A percentile compares a stretch with the other conserved stretches of the same genome.
Evolutionary conservation across 306 rosid genomes (phyloP).

Genomic region (Trichosanthes cucumerina): DNA sequence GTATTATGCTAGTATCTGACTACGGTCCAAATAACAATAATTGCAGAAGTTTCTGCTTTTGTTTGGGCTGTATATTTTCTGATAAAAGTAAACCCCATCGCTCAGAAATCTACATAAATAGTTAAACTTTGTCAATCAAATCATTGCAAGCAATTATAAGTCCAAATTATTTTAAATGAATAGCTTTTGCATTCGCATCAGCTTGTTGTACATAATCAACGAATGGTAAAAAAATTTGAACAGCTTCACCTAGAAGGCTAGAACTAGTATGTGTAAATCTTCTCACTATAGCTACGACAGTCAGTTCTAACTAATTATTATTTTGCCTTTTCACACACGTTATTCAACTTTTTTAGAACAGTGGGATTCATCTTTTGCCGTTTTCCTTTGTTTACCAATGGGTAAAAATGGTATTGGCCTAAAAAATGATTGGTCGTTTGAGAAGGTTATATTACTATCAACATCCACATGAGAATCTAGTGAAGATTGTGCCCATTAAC

Average conservation of each 20-base stretch:
- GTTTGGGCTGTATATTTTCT: neutral
- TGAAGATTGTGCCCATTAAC: neutral
- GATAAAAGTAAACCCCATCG: neutral
- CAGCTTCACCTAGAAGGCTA: neutral
- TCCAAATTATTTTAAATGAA: neutral
- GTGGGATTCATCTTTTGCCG: neutral
- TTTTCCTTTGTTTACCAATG: neutral
- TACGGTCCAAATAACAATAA: constrained; percentile 7
- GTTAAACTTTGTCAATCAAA: neutral
- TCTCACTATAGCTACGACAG: neutral
- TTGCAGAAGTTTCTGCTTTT: neutral
- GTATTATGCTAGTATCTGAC: neutral
- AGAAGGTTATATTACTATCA: neutral
- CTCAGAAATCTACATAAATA: neutral
- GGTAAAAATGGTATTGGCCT: neutral
- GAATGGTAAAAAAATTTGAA: neutral
- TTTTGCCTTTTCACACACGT: neutral
- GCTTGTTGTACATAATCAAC: neutral
- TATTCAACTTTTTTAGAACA: neutral
- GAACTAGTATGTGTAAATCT: neutral
- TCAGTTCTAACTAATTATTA: neutral
- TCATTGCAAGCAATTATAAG: neutral
- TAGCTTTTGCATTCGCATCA: neutral
- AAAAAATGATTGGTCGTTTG: neutral
- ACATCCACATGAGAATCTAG: neutral